phyloP scores from a whole-genome alignment of 2,329 filamentous ascomycete species.

The Pyricularia pennisetigena region DNA sequence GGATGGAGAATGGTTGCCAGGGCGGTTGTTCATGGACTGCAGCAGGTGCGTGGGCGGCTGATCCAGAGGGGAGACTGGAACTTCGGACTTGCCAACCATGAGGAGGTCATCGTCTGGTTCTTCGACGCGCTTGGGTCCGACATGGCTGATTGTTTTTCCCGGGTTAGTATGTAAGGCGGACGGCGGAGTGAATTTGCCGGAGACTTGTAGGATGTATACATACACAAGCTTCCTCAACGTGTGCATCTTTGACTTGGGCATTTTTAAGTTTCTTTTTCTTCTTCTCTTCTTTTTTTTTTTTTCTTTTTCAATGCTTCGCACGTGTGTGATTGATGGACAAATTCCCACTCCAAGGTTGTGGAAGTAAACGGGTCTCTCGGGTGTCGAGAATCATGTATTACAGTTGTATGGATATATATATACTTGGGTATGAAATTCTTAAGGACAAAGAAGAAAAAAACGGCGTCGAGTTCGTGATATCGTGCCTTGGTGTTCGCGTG shows the following conservation, averaged over 20 bases:
- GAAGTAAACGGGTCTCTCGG: not conserved
- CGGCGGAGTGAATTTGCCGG: not conserved
- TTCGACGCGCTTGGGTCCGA: not conserved
- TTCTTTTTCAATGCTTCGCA: not conserved
- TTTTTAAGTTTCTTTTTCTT: not conserved
- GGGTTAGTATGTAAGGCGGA: not conserved
- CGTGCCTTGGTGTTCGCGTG: not conserved
- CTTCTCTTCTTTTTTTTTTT: not conserved
- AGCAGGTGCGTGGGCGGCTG: not conserved
- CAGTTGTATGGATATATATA: not conserved
- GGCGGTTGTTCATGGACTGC: not conserved
- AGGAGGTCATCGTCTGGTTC: conserved; percentile 3
- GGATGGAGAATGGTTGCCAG: not conserved
- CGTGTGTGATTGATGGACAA: not conserved
- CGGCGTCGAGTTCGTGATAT: not conserved
- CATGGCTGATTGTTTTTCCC: not conserved
- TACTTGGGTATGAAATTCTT: not conserved
- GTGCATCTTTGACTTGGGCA: conserved; percentile 1
- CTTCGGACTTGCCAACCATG: conserved; percentile 6
- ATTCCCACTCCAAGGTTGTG: not conserved
- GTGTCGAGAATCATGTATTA: not conserved
- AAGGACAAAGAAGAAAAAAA: not conserved
- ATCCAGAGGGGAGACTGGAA: conserved; percentile 2
- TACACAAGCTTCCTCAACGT: conserved; percentile 4
- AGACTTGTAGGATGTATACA: not conserved